Percentiles rank a stretch among this genome's conserved stretches.
Conservation (phyloP, 2,329 filamentous ascomycete species). For the Diaporthe nobilis region DNA sequence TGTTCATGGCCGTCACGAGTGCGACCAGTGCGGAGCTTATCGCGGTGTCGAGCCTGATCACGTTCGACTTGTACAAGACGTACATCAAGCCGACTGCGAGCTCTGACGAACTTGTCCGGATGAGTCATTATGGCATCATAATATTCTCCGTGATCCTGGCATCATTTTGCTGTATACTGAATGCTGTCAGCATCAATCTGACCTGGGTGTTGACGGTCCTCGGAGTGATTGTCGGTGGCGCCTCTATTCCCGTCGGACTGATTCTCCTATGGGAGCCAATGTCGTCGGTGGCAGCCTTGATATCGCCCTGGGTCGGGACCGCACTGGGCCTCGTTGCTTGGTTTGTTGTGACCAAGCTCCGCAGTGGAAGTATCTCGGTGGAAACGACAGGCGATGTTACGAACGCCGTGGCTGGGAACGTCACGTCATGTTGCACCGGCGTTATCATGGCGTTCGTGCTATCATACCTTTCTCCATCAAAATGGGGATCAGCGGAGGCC, state of each 20-base stretch:
- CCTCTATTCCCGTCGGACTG: slow-evolving; percentile 53
- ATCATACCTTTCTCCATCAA: slow-evolving; percentile 52
- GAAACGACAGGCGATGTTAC: slow-evolving; percentile 54
- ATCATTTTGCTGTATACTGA: slow-evolving; percentile 53
- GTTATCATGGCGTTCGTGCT: slow-evolving; percentile 52
- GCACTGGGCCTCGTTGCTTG: slow-evolving; percentile 52
- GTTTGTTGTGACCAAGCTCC: slow-evolving; percentile 53
- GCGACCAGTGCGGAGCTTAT: slow-evolving; percentile 61
- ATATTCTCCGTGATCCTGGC: slow-evolving; percentile 52
- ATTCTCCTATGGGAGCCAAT: slow-evolving; percentile 56
- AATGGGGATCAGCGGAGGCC: slow-evolving; percentile 44
- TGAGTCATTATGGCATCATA: slow-evolving; percentile 53
- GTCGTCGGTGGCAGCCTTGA: slow-evolving; percentile 54
- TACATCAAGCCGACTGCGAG: slow-evolving; percentile 53
- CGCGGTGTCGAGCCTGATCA: slow-evolving; percentile 54
- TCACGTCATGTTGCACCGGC: slow-evolving; percentile 53
- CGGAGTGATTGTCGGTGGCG: slow-evolving; percentile 57
- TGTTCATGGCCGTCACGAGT: slow-evolving; percentile 63
- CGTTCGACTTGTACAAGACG: slow-evolving; percentile 57
- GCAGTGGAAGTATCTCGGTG: slow-evolving; percentile 53
- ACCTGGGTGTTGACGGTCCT: slow-evolving; percentile 57
- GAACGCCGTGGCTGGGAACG: slow-evolving; percentile 56
- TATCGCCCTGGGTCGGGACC: slow-evolving; percentile 53
- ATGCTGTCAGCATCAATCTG: slow-evolving; percentile 53
- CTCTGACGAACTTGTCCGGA: slow-evolving; percentile 49